These are phyloP conservation scores for Fusarium secorum DNA, from an alignment of 2,329 filamentous ascomycete genomes.

Conservation along the genomic window DNA sequence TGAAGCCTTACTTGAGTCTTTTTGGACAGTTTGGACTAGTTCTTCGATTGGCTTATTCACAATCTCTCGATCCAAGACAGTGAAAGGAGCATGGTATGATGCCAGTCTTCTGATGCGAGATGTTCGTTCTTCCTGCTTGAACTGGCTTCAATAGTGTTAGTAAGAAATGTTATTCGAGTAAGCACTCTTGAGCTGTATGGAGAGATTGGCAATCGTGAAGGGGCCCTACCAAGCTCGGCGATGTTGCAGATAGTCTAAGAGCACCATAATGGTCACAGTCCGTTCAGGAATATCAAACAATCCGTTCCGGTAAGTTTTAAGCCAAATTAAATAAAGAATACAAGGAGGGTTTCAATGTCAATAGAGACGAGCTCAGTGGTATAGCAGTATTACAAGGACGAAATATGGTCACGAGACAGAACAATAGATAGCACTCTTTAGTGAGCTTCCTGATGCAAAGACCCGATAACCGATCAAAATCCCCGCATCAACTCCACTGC, in stretches of 20 bases:
- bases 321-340: neutral
- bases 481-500: constrained; percentile 27
- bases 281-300: neutral
- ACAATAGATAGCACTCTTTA: neutral
- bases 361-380: neutral
- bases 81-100: constrained; percentile 72
- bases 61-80: constrained; percentile 69
- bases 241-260: constrained; percentile 72
- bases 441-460: constrained; percentile 10
- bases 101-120: constrained; percentile 72
- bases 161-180: neutral
- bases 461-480: constrained; percentile 28
- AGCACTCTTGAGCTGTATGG: neutral
- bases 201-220: neutral
- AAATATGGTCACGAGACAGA: constrained; percentile 1
- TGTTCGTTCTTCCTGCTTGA: constrained; percentile 80
- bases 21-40: constrained; percentile 80
- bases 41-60: constrained; percentile 78
- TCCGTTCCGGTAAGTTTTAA: neutral
- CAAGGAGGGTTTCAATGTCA: neutral
- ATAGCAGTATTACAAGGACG: neutral
- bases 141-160: constrained; percentile 63
- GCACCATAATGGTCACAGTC: constrained; percentile 46
- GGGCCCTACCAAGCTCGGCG: constrained; percentile 69
- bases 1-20: constrained; percentile 68